Base-by-base conservation (phyloP, 75 land plant species). In the Pseudotsuga menziesii region DNA sequence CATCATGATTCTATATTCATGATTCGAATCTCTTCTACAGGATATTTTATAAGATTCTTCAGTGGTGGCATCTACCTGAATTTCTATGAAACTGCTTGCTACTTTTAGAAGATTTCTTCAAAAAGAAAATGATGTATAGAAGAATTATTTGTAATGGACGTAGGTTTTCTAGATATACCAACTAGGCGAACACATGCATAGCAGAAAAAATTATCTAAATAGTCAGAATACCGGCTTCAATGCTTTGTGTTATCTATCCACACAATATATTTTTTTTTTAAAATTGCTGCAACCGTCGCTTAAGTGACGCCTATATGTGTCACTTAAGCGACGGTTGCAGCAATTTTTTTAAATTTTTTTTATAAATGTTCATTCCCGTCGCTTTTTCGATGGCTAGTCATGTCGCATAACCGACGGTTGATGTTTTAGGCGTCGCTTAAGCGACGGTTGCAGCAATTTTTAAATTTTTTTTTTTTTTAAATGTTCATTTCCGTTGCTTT, bases 1-100 rank as follows among this genome's bases (percentile, higher is more conserved):
- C 86, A 54, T 81, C 84, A 13, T 82, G 72, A 82, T 0, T 29
- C 32, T 29, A 29, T 29, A 29, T 29, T 29, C 32, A 29, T 29
- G 32, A 29, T 29, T 29, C 1, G 32, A 61, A 9, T 1, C 27
- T 60, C 12, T 26, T 61, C 14, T 61, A 13, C 16, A 61, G 35
- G 29, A 3, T 15, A 26, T 27, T 61, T 16, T 61, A 12, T 25
- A 61, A 26, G 12, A 61, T 11, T 61, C 64, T 61, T 0, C n/a
- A 25, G 29, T 29, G 23, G 23, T 9, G 32, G 32, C 32, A 25
- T 61, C 63, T 61, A 25, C 29, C 63, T 26, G 32, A 26, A 61
- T 29, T 27, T 22, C 27, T 2, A 26, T 25, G 9, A 61, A 61
- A 61, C 13, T 61, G 25, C 32, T 9, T 61, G 7, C 22, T 5